phyloP scores from a whole-genome alignment of 495 filamentous ascomycete species.

The Xylaria grammica region DNA sequence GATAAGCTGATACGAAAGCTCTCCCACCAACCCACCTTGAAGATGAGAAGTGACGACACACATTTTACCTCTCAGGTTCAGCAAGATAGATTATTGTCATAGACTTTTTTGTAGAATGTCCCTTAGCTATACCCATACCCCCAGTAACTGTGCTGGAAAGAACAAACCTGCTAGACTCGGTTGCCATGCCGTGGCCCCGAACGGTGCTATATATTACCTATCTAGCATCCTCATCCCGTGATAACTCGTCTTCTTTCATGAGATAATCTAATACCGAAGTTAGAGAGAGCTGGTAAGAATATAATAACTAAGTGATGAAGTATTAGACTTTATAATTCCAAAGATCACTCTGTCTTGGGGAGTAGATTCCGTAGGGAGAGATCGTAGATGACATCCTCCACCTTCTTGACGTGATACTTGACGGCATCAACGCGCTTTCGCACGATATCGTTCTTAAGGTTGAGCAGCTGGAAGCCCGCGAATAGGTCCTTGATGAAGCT shows the following conservation, averaged over 20 bases:
- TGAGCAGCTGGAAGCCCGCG: slow-evolving; percentile 93
- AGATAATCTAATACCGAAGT: not conserved
- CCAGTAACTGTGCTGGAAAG: not conserved
- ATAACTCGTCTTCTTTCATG: not conserved
- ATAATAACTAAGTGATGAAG: not conserved
- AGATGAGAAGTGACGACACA: not conserved
- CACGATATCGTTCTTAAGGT: slow-evolving; percentile 93
- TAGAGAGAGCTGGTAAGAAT: not conserved
- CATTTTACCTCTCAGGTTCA: not conserved
- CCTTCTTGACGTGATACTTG: slow-evolving; percentile 97
- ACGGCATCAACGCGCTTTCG: slow-evolving; percentile 88
- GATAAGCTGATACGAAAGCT: slow-evolving; percentile 15
- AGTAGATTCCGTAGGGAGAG: slow-evolving; percentile 84
- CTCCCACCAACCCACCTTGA: slow-evolving; percentile 14
- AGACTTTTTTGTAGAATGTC: not conserved
- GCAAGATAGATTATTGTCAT: not conserved
- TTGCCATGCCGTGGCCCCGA: not conserved
- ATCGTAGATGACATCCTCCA: slow-evolving; percentile 98
- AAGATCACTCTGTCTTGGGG: slow-evolving; percentile 43
- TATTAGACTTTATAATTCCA: not conserved
- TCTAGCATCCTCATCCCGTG: not conserved
- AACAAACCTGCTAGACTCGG: not conserved
- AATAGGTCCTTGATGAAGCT: slow-evolving; percentile 94
- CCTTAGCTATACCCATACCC: not conserved
- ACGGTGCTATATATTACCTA: no score